Evolutionary conservation across 148 eudicot species (phyloP), one percentile per base, ranked within the genome.

Genomic region (Rhododendron henanense): DNA sequence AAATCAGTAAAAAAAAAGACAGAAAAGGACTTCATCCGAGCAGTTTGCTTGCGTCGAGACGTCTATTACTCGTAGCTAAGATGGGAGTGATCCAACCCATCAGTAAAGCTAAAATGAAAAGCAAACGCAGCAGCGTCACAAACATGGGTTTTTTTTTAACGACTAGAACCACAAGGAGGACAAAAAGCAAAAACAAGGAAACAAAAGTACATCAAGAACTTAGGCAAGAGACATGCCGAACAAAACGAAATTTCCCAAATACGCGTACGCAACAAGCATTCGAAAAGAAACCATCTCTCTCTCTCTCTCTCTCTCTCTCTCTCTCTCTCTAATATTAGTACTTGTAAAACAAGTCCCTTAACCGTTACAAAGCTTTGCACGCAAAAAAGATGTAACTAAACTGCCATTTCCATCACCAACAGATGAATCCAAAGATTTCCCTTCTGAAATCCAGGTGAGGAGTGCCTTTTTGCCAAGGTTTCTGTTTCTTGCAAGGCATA

Each of bases 401-500:
- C 33, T 33, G 35, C 76, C 55, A 45, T 14, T 39, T 65, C 25
- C 53, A 25, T 39, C 78, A 31, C 77, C 55, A 59, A 75, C 81
- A 28, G 76, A 77, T 85, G n/a, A 15, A 85, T 59, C 47, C 50
- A 65, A 28, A 76, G 11, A n/a, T 78, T 78, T 33, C 51, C 47
- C 33, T 67, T 57, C 47, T 23, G 19, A n/a, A 48, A 85, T 82
- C 25, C 79, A 2, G 76, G 51, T 48, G 75, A 88, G 83, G 51
- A 18, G 39, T 14, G 55, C 81, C 81, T 81, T 85, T 85, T 51
- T 63, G 10, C 55, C 16, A 63, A 37, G 78, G 31, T 85, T 85
- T 76, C 87, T 86, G 85, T 94, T 90, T 67, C 95, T 94, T 94
- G 92, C 95, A 92, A 92, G 95, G 85, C 90, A 92, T 84, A n/a